phyloP scores from a whole-genome alignment of 2,329 filamentous ascomycete species.

The Penicillium griseofulvum region DNA sequence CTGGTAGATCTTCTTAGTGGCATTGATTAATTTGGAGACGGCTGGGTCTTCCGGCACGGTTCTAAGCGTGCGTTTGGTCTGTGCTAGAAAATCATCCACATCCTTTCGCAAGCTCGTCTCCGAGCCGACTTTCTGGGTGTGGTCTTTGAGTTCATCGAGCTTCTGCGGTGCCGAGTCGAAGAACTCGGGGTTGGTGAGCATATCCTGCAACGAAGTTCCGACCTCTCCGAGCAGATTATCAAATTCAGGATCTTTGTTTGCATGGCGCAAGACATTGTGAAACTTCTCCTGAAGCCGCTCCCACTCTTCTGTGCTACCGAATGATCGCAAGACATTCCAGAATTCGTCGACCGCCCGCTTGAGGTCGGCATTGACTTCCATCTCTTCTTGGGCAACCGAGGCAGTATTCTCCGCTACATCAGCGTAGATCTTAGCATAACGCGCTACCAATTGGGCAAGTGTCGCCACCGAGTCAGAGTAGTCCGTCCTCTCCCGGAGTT shows the following conservation, averaged over 20 bases:
- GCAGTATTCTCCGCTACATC: conserved; percentile 67
- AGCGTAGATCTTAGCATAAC: conserved; percentile 76
- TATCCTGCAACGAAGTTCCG: conserved; percentile 70
- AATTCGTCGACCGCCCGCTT: conserved; percentile 75
- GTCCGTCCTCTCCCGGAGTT: conserved; percentile 71
- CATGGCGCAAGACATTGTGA: conserved; percentile 68
- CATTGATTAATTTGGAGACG: conserved; percentile 66
- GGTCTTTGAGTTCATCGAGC: conserved; percentile 57
- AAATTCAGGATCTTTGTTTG: conserved; percentile 75
- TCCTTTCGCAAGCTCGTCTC: conserved; percentile 70
- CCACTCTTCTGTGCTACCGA: conserved; percentile 75
- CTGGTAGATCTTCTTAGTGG: conserved; percentile 64
- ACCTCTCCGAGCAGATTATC: conserved; percentile 73
- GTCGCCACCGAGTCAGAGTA: conserved; percentile 85
- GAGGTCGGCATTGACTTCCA: conserved; percentile 70
- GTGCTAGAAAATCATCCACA: conserved; percentile 67
- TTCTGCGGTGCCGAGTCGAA: conserved; percentile 72
- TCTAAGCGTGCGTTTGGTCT: conserved; percentile 65
- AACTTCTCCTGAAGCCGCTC: conserved; percentile 67
- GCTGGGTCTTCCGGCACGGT: conserved; percentile 71
- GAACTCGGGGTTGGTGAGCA: conserved; percentile 82
- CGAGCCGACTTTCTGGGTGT: conserved; percentile 57
- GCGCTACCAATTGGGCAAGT: conserved; percentile 69
- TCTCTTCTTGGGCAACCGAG: conserved; percentile 65
- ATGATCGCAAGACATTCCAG: conserved; percentile 75